Conservation (phyloP, 768 basidiomycete genomes). For the Dioszegia aurantiaca region DNA sequence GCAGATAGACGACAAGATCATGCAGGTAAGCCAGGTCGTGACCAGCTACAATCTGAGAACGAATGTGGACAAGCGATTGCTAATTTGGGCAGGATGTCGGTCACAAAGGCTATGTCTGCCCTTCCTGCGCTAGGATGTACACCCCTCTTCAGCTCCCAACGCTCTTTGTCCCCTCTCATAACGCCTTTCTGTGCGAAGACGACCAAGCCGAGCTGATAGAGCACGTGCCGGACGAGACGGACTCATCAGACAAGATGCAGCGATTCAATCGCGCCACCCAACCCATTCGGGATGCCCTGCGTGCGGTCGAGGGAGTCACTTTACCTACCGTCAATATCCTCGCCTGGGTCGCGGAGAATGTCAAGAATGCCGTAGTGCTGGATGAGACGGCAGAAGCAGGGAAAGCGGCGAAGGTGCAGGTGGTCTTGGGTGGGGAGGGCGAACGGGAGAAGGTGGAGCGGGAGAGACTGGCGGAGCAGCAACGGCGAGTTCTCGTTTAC, state of each 20-base stretch:
- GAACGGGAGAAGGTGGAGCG: slow-evolving; percentile 70
- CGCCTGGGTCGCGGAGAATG: slow-evolving; percentile 74
- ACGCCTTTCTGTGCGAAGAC: slow-evolving; percentile 77
- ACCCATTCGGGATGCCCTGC: slow-evolving; percentile 78
- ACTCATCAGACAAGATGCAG: slow-evolving; percentile 79
- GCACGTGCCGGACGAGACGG: slow-evolving; percentile 67
- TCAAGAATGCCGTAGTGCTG: slow-evolving; percentile 63
- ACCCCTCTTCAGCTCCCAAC: slow-evolving; percentile 79
- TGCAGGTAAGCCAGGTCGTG: slow-evolving; percentile 63
- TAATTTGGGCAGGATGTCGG: slow-evolving; percentile 70
- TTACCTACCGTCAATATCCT: slow-evolving; percentile 71
- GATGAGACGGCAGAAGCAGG: slow-evolving; percentile 58
- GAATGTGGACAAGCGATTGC: too few relatives aligned
- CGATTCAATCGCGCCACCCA: slow-evolving; percentile 88
- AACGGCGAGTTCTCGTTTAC: slow-evolving; percentile 55
- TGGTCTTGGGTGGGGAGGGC: slow-evolving; percentile 66
- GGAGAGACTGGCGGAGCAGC: slow-evolving; percentile 76
- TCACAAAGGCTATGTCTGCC: slow-evolving; percentile 96
- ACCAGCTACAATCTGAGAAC: neutral
- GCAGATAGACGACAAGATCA: slow-evolving; percentile 80
- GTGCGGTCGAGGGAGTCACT: slow-evolving; percentile 79
- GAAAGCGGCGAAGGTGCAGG: slow-evolving; percentile 73
- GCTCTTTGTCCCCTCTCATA: slow-evolving; percentile 68
- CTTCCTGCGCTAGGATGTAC: slow-evolving; percentile 78
- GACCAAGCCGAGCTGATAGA: slow-evolving; percentile 80